phyloP scores from a whole-genome alignment of 23 red algal species.

The Chondrus crispus region DNA sequence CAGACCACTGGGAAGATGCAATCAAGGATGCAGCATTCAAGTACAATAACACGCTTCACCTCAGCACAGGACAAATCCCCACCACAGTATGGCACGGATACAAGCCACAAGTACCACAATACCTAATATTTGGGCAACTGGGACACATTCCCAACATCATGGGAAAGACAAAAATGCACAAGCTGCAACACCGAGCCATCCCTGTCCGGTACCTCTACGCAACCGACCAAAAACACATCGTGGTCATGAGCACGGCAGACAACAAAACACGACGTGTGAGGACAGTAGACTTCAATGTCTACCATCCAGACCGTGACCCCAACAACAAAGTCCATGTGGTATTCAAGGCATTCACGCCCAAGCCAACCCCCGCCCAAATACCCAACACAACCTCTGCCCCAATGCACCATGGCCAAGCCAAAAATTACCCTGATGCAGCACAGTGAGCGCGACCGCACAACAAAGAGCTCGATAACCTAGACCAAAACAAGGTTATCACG shows the following conservation, averaged over 20 bases:
- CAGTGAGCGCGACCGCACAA: not conserved
- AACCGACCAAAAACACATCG: not conserved
- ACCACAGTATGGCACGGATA: not conserved
- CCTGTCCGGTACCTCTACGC: not conserved
- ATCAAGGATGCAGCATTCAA: not conserved
- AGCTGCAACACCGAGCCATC: not conserved
- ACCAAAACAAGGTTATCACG: not conserved
- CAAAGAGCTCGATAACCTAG: not conserved
- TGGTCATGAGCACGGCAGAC: not conserved
- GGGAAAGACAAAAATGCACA: not conserved
- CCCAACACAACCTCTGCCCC: not conserved
- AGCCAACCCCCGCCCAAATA: not conserved
- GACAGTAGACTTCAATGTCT: conserved; percentile 10
- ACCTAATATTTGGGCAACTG: not conserved
- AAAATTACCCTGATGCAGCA: not conserved
- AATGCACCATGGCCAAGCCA: no score
- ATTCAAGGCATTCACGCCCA: not conserved
- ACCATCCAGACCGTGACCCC: not conserved
- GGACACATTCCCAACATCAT: not conserved
- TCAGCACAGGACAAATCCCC: not conserved
- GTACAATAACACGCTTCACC: not conserved
- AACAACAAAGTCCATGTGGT: not conserved
- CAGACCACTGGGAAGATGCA: not conserved
- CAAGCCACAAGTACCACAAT: not conserved
- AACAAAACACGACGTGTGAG: not conserved